Evolutionary conservation across 108 stramenopile genomes (phyloP).

Genomic region (Mayamaea pseudoterrestris): DNA sequence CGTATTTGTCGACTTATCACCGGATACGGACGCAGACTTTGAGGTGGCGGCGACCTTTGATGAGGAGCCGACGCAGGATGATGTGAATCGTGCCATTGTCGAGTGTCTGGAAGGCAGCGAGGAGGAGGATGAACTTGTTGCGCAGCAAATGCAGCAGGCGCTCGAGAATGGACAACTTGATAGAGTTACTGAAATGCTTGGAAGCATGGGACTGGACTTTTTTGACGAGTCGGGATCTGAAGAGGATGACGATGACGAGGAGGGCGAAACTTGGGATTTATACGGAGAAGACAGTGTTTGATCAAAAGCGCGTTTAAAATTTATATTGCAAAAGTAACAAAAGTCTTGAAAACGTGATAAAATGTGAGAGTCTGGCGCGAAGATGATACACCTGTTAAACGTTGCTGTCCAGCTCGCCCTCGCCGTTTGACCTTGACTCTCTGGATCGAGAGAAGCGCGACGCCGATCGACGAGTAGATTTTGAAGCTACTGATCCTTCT

Average conservation of each 20-base stretch:
- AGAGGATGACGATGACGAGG: constrained; percentile 28
- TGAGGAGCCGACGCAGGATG: constrained; percentile 61
- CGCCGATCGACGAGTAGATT: too few species aligned
- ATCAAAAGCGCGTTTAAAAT: too few species aligned
- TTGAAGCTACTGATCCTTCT: too few species aligned
- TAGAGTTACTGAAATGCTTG: constrained; percentile 67
- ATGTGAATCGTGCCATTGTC: constrained; percentile 70
- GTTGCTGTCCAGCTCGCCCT: too few species aligned
- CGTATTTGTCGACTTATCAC: constrained; percentile 80
- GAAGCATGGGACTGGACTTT: constrained; percentile 4
- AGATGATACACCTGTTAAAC: too few species aligned
- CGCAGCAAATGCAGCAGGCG: constrained; percentile 84
- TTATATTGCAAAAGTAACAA: too few species aligned
- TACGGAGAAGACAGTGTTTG: constrained; percentile 20
- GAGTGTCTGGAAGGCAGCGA: constrained; percentile 86
- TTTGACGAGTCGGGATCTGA: constrained; percentile 14
- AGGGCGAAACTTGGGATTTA: constrained; percentile 25
- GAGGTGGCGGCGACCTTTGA: constrained; percentile 85
- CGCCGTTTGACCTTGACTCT: too few species aligned
- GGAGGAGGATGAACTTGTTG: constrained; percentile 76
- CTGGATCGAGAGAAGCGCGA: too few species aligned
- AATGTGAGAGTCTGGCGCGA: too few species aligned
- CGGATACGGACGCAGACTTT: constrained; percentile 79
- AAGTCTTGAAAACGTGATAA: too few species aligned
- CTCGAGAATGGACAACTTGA: constrained; percentile 78